phyloP scores from a whole-genome alignment of 2,329 filamentous ascomycete species.

The Ambrosiella xylebori region DNA sequence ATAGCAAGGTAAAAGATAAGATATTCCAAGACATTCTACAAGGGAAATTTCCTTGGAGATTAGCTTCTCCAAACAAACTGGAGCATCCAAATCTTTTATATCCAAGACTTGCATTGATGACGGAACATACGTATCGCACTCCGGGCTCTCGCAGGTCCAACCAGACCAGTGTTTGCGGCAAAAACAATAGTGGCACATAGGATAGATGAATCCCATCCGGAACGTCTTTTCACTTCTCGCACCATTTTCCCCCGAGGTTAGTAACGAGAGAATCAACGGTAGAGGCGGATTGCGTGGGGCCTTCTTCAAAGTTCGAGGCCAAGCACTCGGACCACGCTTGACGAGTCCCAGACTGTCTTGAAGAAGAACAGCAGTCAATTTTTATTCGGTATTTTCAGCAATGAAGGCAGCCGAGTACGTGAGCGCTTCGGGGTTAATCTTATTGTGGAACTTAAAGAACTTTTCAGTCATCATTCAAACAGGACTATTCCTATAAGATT shows the following conservation, averaged over 20 bases:
- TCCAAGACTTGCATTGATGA: slow-evolving; percentile 17
- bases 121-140: slow-evolving; percentile 30
- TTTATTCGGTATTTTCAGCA: slow-evolving; percentile 30
- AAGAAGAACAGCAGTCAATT: slow-evolving; percentile 14
- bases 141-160: slow-evolving; percentile 40
- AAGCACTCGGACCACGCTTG: not conserved
- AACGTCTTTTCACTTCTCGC: slow-evolving; percentile 32
- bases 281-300: slow-evolving; percentile 4
- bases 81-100: slow-evolving; percentile 4
- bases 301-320: not conserved
- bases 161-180: slow-evolving; percentile 41
- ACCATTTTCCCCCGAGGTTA: slow-evolving; percentile 20
- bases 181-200: slow-evolving; percentile 42
- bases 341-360: not conserved
- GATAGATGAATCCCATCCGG: slow-evolving; percentile 50
- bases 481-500: slow-evolving; percentile 20
- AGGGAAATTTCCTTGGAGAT: not conserved
- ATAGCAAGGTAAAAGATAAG: slow-evolving; percentile 14
- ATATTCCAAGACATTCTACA: not conserved
- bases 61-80: not conserved
- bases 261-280: slow-evolving; percentile 21
- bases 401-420: slow-evolving; percentile 42
- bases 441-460: slow-evolving; percentile 23
- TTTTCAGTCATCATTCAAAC: slow-evolving; percentile 16
- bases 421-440: slow-evolving; percentile 19